Evolutionary conservation across 2,329 filamentous ascomycete species (phyloP).

Genomic region (Hypoxylon sp.): DNA sequence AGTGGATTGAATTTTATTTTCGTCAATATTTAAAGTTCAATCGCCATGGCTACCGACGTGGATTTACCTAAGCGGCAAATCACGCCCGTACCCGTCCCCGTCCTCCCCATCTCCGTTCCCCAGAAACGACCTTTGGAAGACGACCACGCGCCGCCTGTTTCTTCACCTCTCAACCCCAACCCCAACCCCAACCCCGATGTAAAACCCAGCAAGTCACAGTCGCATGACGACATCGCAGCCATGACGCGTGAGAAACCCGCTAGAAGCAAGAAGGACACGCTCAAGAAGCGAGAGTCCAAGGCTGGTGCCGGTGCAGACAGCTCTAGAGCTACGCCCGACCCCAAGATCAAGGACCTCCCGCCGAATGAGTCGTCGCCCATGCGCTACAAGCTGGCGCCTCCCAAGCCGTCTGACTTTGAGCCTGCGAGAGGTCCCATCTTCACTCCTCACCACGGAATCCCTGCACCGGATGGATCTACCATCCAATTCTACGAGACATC

Average conservation of each 20-base stretch:
- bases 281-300: conserved; percentile 78
- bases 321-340: conserved; percentile 70
- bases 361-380: conserved; percentile 66
- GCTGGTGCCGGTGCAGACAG: conserved; percentile 63
- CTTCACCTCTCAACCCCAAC: conserved; percentile 82
- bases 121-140: conserved; percentile 78
- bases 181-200: conserved; percentile 74
- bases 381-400: conserved; percentile 75
- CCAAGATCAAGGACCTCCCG: conserved; percentile 61
- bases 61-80: conserved; percentile 52
- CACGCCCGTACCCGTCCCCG: conserved; percentile 50
- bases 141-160: conserved; percentile 77
- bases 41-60: conserved; percentile 52
- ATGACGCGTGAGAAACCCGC: conserved; percentile 65
- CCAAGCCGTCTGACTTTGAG: conserved; percentile 74
- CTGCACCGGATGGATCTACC: conserved; percentile 63
- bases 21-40: conserved; percentile 9
- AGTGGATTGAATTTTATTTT: conserved; percentile 18
- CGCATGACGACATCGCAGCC: conserved; percentile 56
- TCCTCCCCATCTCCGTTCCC: conserved; percentile 64
- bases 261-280: conserved; percentile 74
- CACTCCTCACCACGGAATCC: conserved; percentile 68
- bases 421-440: conserved; percentile 70
- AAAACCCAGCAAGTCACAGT: conserved; percentile 56
- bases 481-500: conserved; percentile 74